Base-by-base conservation (phyloP, 768 basidiomycete species). In the Rhizopogon vesiculosus region DNA sequence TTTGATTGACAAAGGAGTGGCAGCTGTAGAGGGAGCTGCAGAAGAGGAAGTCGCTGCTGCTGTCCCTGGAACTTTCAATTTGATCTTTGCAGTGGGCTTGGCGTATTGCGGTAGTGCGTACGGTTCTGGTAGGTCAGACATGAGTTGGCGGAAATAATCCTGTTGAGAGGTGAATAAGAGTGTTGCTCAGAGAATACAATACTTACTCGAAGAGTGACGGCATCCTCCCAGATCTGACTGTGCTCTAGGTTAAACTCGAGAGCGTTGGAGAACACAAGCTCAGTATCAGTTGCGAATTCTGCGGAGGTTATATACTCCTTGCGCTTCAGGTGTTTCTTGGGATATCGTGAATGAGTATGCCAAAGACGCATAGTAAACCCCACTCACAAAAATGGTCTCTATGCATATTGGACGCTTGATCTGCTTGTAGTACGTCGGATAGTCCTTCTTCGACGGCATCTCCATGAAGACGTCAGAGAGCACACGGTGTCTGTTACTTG, bases 261-360 rank as follows among this genome's bases (percentile, higher is more conserved):
- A 9, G 93, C 95, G 66, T 98, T 98, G 7, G 84, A 81, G 71
- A 94, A 96, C 25, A 98, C 88, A 42, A 94, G 79, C 62, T 94
- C 91, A 13, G 95, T 87, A 56, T 98, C 95, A 8, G 82, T 82
- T 43, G 87, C 86, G 64, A 95, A 96, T 25, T 88, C 86, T 4
- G 79, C 75, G 5, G 81, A 73, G 2, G 76, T 80, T 19, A 66
- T 63, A 66, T 96, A 98, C 61, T 89, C 86, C 66, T 92, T 89
- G 55, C 82, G 82, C 64, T 91, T 87, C 59, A 96, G 74, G 48
- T 82, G 83, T 82, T 85, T 87, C 94, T 98, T 61, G 29, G 33
- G 18, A 25, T 15, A 60, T 25, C 5, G 53, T 59, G 29, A 18
- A 59, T 42, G 16, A 7, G 8, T 31, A 15, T 8, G 51, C 45